A percentile compares a stretch with the other conserved stretches of the same genome.
Evolutionary conservation across 148 eudicot species (phyloP).

Genomic region (Suaeda aralocaspica): DNA sequence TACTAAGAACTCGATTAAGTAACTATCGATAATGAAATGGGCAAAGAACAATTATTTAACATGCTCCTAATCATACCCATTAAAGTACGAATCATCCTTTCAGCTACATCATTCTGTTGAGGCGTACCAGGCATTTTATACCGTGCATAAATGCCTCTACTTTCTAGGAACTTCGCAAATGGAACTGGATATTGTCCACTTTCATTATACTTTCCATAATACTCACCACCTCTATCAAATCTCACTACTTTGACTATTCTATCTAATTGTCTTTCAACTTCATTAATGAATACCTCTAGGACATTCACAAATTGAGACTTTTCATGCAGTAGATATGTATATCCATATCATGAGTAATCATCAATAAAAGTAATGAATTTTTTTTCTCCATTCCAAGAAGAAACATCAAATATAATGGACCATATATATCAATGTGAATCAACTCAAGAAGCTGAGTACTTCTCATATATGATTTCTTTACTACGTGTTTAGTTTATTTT

Average conservation of each 20-base stretch:
- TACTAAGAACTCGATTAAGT: slow-evolving; percentile 21
- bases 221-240: slow-evolving; percentile 13
- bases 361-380: no score
- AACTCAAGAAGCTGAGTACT: no score
- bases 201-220: slow-evolving; percentile 2
- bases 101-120: slow-evolving; percentile 13
- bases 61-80: slow-evolving; percentile 13
- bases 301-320: slow-evolving; percentile 8
- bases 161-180: slow-evolving; percentile 18
- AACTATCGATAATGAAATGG: slow-evolving; percentile 10
- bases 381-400: no score
- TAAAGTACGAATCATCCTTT: slow-evolving; percentile 9
- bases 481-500: no score
- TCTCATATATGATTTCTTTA: no score
- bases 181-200: background rate
- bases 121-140: slow-evolving; percentile 6
- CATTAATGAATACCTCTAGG: slow-evolving; percentile 8
- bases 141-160: slow-evolving; percentile 5
- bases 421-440: no score
- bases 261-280: background rate
- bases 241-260: background rate
- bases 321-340: slow-evolving; percentile 4
- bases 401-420: no score
- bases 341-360: no score
- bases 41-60: slow-evolving; percentile 8